phyloP scores from a whole-genome alignment of 2,329 filamentous ascomycete genomes.

The Waltergamsia citrina region DNA sequence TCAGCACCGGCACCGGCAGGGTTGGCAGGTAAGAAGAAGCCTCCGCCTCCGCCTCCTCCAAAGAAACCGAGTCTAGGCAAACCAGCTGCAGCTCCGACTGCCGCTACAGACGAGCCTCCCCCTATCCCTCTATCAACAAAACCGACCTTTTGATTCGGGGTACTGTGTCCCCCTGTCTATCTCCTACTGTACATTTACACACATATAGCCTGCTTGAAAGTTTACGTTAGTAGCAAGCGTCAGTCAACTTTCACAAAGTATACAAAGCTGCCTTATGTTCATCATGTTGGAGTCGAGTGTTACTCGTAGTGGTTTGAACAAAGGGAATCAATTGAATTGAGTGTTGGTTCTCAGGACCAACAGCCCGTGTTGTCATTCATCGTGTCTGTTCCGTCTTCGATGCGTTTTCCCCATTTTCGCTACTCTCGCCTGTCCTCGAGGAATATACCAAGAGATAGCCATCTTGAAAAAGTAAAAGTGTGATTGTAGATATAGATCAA shows the following conservation, averaged over 20 bases:
- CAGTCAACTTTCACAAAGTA: too few species aligned
- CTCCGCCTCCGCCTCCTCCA: slow-evolving; percentile 37
- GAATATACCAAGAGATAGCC: too few species aligned
- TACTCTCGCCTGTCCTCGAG: too few species aligned
- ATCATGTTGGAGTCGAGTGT: too few species aligned
- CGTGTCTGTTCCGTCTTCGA: too few species aligned
- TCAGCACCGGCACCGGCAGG: neutral
- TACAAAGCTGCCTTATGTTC: too few species aligned
- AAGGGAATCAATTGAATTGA: neutral
- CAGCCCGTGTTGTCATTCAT: neutral
- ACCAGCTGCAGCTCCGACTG: slow-evolving; percentile 4
- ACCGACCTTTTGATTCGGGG: slow-evolving; percentile 29
- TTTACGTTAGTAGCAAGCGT: too few species aligned
- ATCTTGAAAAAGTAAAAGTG: too few species aligned
- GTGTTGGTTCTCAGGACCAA: neutral
- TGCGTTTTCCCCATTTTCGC: too few species aligned
- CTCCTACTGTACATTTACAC: neutral
- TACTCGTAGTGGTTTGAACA: too few species aligned
- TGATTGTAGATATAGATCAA: too few species aligned
- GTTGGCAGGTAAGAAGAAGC: slow-evolving; percentile 39
- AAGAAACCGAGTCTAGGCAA: slow-evolving; percentile 38
- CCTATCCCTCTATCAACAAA: slow-evolving; percentile 43
- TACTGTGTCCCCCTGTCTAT: neutral
- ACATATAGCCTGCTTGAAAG: too few species aligned
- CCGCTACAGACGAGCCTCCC: slow-evolving; percentile 26